phyloP scores from a whole-genome alignment of 139 green algal species.

The Yamagishiella unicocca region DNA sequence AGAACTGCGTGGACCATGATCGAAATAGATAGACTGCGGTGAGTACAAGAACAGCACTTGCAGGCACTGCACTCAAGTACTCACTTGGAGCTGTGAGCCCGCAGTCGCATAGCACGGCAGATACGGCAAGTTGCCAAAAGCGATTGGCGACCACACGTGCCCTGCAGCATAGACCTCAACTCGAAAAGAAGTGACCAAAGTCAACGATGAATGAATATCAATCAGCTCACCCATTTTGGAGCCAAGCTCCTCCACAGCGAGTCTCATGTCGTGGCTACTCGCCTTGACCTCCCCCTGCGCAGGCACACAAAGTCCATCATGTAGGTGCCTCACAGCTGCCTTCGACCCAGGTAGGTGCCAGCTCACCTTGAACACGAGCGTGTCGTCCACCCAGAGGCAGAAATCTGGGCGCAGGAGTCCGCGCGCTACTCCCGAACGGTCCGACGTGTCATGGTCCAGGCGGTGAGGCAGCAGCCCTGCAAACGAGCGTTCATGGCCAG shows the following conservation, averaged over 20 bases:
- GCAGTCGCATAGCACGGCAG: constrained; percentile 18
- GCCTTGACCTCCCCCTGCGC: constrained; percentile 19
- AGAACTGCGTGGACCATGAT: constrained; percentile 11
- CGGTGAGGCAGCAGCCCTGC: constrained; percentile 27
- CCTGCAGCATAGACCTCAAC: constrained; percentile 7
- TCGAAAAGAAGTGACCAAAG: background rate
- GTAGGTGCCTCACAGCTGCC: background rate
- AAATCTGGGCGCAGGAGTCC: background rate
- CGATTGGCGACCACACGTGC: constrained; percentile 3
- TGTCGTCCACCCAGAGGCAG: constrained; percentile 23
- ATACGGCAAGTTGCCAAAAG: constrained; percentile 7
- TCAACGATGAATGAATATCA: background rate
- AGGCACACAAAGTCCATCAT: background rate
- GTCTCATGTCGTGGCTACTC: background rate
- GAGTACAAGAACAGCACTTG: constrained; percentile 1
- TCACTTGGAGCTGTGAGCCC: background rate
- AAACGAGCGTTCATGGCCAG: constrained; percentile 28
- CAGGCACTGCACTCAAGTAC: background rate
- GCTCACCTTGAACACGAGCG: constrained; percentile 31
- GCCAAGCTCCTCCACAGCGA: constrained; percentile 1
- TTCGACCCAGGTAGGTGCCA: background rate
- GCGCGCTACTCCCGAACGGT: background rate
- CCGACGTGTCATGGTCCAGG: background rate
- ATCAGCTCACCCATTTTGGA: constrained; percentile 16
- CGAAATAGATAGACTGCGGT: constrained; percentile 4